Base-by-base conservation (phyloP, 1,284 basidiomycete species). In the Puccinia brachypodii region DNA sequence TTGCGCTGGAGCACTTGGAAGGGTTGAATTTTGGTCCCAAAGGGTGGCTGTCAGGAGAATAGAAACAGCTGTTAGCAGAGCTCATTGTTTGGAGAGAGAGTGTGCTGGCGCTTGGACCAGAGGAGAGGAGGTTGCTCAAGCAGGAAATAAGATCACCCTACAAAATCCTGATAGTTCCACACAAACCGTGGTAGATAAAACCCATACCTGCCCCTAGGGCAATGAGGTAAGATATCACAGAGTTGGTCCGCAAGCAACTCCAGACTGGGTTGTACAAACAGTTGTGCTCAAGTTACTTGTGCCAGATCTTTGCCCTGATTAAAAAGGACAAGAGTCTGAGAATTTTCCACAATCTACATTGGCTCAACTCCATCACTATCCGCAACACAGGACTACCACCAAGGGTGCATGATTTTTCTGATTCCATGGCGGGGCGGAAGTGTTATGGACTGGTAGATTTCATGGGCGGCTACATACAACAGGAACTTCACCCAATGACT, bases 351-450 rank as follows among this genome's bases (percentile, higher is more conserved):
- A 25, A 62, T 36, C 16, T 62, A 4, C 58, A 62, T 11, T 2
- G 28, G n/a, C 58, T 62, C 9, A 71, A 71, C 28, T 28, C 7
- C 31, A n/a, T 71, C 22, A 71, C 68, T 11, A 71, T 71, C 14
- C 33, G n/a, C 22, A 33, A 66, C n/a, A 16, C 64, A 38, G 64
- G 64, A 8, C 38, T 66, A 66, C 64, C 36, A 3, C 33, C 31
- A 40, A 28, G 3, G 3, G 3, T 47, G 19, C 44, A 80, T 60
- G 68, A 80, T 80, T 60, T 80, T 58, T 58, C 31, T 38, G 77
- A 64, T 7, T 50, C 47, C 14, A 19, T 50, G 14, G 14, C 47
- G 3, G 47, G 47, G 14, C 14, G 62, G n/a, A 25, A 13, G 3
- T 64, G 36, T 25, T 64, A 64, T 28, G 62, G 62, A 38, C n/a